Conservation (phyloP, 352 stramenopile genomes). For the Pythium apleroticum region DNA sequence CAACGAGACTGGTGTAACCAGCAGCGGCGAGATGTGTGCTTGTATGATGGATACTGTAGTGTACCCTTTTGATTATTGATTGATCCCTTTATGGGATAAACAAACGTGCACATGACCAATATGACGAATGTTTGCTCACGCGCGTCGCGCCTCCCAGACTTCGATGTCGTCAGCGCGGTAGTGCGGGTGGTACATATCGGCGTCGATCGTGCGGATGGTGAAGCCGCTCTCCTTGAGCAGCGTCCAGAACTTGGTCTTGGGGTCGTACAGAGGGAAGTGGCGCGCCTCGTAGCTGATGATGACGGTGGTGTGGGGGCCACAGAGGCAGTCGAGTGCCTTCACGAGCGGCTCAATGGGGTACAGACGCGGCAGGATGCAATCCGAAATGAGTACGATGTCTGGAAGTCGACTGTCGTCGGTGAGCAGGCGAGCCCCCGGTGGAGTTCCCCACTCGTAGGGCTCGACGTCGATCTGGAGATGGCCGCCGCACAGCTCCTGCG, state of each 20-base stretch:
- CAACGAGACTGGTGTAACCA: neutral
- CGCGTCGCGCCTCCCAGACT: constrained; percentile 66
- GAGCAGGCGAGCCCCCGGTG: constrained; percentile 38
- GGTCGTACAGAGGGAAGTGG: constrained; percentile 80
- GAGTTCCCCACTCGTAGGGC: constrained; percentile 90
- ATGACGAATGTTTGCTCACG: constrained; percentile 7
- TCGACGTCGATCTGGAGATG: constrained; percentile 59
- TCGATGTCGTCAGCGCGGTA: constrained; percentile 88
- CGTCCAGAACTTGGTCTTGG: constrained; percentile 76
- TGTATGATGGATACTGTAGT: neutral
- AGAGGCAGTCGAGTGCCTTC: constrained; percentile 80
- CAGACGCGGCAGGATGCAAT: constrained; percentile 95
- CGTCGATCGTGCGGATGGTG: constrained; percentile 47
- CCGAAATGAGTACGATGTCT: constrained; percentile 90
- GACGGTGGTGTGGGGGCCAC: constrained; percentile 43
- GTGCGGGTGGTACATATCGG: constrained; percentile 65
- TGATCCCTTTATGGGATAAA: constrained; percentile 3
- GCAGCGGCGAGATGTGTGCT: neutral
- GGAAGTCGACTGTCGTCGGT: constrained; percentile 28
- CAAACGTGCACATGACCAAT: too few species aligned
- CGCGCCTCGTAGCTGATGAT: constrained; percentile 89
- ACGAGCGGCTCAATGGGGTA: constrained; percentile 96
- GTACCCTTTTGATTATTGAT: constrained; percentile 3
- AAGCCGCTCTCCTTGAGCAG: constrained; percentile 56
- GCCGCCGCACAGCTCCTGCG: constrained; percentile 28